These are phyloP conservation scores for Xylaria sp. DNA, from an alignment of 2,329 filamentous ascomycete genomes.

Conservation along the genomic window DNA sequence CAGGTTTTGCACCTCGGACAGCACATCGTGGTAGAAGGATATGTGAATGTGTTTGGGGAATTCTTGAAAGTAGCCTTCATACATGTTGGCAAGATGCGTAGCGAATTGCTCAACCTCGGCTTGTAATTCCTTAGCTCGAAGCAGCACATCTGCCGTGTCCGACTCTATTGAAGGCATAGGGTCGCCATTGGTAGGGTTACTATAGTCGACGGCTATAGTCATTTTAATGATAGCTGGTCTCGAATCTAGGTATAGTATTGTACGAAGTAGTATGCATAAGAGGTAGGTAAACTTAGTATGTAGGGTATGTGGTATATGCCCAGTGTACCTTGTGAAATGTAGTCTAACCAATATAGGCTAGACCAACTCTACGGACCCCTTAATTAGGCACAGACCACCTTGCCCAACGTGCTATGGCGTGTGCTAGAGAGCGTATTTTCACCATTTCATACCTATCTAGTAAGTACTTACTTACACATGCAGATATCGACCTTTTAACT, in stretches of 20 bases:
- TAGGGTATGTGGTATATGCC: not conserved
- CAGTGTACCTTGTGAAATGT: too few relatives aligned
- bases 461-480: not conserved
- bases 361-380: too few relatives aligned
- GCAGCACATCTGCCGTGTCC: slow-evolving; percentile 17
- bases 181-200: slow-evolving; percentile 11
- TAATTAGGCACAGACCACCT: not conserved
- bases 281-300: not conserved
- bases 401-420: too few relatives aligned
- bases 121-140: slow-evolving; percentile 37
- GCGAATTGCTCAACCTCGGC: slow-evolving; percentile 45
- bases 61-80: slow-evolving; percentile 47
- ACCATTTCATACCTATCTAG: too few relatives aligned
- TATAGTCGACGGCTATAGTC: slow-evolving; percentile 1
- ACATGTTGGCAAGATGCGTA: slow-evolving; percentile 42
- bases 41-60: slow-evolving; percentile 44
- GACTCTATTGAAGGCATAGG: not conserved
- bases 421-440: too few relatives aligned
- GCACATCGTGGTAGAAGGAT: slow-evolving; percentile 41
- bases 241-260: not conserved
- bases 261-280: not conserved
- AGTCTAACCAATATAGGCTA: too few relatives aligned
- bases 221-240: slow-evolving; percentile 6
- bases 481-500: not conserved
- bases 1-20: slow-evolving; percentile 42